phyloP scores from a whole-genome alignment of 345 rosid genomes.

The Camelina neglecta region DNA sequence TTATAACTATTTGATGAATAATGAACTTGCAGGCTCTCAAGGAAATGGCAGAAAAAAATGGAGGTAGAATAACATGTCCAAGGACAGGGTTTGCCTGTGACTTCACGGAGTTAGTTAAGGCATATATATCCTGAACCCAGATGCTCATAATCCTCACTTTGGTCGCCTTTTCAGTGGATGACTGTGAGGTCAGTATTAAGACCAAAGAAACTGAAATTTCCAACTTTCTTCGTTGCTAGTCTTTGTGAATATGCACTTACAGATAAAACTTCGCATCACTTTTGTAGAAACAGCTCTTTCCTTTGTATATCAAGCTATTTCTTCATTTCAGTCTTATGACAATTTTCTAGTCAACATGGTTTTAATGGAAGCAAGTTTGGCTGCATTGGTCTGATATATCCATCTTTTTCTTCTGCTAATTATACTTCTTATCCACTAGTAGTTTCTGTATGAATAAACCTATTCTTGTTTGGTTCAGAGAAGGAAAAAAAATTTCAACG shows the following conservation, averaged over 20 bases:
- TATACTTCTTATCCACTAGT: neutral
- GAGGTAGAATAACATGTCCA: slow-evolving; percentile 83
- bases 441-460: slow-evolving; percentile 4
- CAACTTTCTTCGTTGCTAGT: slow-evolving; percentile 34
- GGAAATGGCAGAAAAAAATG: slow-evolving; percentile 84
- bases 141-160: slow-evolving; percentile 27
- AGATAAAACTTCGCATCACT: slow-evolving; percentile 21
- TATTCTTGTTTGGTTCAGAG: neutral
- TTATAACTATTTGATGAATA: neutral
- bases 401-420: neutral
- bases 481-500: neutral
- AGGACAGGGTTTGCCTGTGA: slow-evolving; percentile 71
- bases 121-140: slow-evolving; percentile 69
- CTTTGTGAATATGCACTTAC: slow-evolving; percentile 38
- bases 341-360: slow-evolving; percentile 12
- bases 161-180: slow-evolving; percentile 28
- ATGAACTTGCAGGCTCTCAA: slow-evolving; percentile 73
- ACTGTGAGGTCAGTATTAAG: slow-evolving; percentile 34
- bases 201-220: slow-evolving; percentile 28
- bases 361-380: slow-evolving; percentile 7
- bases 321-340: slow-evolving; percentile 25
- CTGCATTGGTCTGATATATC: slow-evolving; percentile 9
- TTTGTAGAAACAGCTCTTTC: slow-evolving; percentile 36
- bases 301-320: slow-evolving; percentile 36
- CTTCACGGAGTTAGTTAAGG: slow-evolving; percentile 80